Evolutionary conservation across 768 basidiomycete genomes (phyloP), one percentile per base, ranked within the genome.

Genomic region (Lactarius deliciosus): DNA sequence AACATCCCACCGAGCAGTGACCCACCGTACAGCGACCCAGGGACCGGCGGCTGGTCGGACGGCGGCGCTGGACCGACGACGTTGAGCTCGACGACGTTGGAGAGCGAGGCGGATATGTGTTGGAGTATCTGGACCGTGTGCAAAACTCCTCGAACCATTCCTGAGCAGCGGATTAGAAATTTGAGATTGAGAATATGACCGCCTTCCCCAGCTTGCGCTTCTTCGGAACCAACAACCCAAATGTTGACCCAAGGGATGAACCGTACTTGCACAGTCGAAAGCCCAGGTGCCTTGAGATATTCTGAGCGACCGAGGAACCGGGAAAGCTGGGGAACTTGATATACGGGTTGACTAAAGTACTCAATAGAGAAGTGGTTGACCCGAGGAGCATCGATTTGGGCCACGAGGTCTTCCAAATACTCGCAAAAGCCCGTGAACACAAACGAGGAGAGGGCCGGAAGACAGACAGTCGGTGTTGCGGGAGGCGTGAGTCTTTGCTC

Each of bases 381-480:
- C 6, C 45, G 45, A 47, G 45, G 45, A 22, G 45, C 45, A 47
- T 47, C n/a, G 45, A 47, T 47, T 10, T 22, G 45, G 10, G 45
- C 45, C n/a, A 47, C 45, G n/a, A 47, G 45, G 11, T n/a, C 45
- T n/a, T 47, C 45, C 45, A 47, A 47, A 47, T 47, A 47, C 45
- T 47, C 45, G 10, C 45, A 47, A 22, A n/a, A 47, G 22, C 45
- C 45, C 11, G 10, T 10, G n/a, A 47, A 47, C 2, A 8, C 11
- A 9, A 47, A 47, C 7, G 3, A 11, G 3, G 10, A 47, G 45
- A 47, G 45, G 20, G 45, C 20, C 9, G 45, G 45, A 47, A 47
- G 45, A 47, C 8, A n/a, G 45, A 47, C 45, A 47, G 9, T 10
- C 4, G 45, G 45, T 22, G 45, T 11, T 47, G 10, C n/a, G 4